These are phyloP conservation scores for Carex pumila DNA, from an alignment of 176 grass and related monocot species.

Conservation along the genomic window DNA sequence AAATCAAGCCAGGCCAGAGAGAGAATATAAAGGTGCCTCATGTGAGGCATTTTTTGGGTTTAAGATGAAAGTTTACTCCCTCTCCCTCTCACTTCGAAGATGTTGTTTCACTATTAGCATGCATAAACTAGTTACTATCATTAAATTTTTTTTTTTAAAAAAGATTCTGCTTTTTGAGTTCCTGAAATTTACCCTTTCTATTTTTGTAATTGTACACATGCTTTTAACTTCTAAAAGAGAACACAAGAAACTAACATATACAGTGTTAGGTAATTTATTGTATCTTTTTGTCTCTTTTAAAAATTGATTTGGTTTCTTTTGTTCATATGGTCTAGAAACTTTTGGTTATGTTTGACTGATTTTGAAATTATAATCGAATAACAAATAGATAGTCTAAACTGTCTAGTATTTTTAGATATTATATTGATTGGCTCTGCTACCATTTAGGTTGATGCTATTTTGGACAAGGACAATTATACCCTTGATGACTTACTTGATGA, in stretches of 20 bases:
- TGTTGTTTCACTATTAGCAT: not conserved
- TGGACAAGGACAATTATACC: slow-evolving; percentile 90
- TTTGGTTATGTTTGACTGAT: not conserved
- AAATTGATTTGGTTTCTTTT: not conserved
- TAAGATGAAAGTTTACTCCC: not conserved
- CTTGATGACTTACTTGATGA: slow-evolving; percentile 91
- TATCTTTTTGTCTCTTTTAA: not conserved
- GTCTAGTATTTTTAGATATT: not conserved
- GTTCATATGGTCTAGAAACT: not conserved
- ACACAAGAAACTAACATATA: not conserved
- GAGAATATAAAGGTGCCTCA: not conserved
- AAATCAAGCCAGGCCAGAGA: not conserved
- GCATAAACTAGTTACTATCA: not conserved
- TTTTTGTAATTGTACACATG: not conserved
- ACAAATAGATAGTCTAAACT: not conserved
- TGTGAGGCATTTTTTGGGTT: not conserved
- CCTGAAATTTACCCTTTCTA: not conserved
- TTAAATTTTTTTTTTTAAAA: not conserved
- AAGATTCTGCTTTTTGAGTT: not conserved
- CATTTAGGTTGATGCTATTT: slow-evolving; percentile 91
- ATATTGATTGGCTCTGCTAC: slow-evolving; percentile 22
- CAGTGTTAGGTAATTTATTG: not conserved
- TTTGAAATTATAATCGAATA: not conserved
- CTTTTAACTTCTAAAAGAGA: not conserved
- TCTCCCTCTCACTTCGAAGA: not conserved